Evolutionary conservation across 805 yeast species (phyloP), one percentile per base, ranked within the genome.

Genomic region (Pichia membranifaciens): DNA sequence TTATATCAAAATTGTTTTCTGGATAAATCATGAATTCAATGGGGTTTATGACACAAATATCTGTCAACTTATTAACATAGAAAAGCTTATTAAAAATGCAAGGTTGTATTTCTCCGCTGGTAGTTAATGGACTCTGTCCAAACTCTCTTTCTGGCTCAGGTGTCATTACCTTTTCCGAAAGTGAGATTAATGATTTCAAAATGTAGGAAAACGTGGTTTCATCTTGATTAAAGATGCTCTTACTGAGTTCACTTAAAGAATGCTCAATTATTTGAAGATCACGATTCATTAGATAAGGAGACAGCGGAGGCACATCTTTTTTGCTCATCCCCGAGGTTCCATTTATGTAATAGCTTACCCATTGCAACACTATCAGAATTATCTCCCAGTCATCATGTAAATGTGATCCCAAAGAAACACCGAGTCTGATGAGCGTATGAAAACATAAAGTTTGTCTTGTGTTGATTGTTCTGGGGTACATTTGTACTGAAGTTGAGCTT

Each of bases 341-440:
- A 58, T 80, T 72, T n/a, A 84, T 56, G 54, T 70, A 84, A 56
- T 81, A 85, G 47, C 84, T 81, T 42, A 83, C 72, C 95, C 95
- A 86, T 62, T 85, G 95, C 48, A 88, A 70, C 0, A 95, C 76
- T 4, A 77, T 72, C 17, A 82, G 58, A 4, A 83, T 61, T 16
- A 72, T 72, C 12, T 66, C 63, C 98, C 98, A 91, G 29, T 84
- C 78, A 3, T 67, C 60, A 5, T 75, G 75, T 15, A 91, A 70
- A 1, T 81, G 75, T 1, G 90, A 76, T 0, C 96, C 97, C n/a
- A 91, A 65, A 0, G 96, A 85, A 3, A 82, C 74, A 0, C 91
- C 89, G 42, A 91, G 68, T 50, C 87, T 85, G 3, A 82, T 68
- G 34, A 91, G 64, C 0, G 96, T 96, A 43, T 96, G 71, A 35